Base-by-base conservation (phyloP, 768 basidiomycete species). In the Suillus sp. region DNA sequence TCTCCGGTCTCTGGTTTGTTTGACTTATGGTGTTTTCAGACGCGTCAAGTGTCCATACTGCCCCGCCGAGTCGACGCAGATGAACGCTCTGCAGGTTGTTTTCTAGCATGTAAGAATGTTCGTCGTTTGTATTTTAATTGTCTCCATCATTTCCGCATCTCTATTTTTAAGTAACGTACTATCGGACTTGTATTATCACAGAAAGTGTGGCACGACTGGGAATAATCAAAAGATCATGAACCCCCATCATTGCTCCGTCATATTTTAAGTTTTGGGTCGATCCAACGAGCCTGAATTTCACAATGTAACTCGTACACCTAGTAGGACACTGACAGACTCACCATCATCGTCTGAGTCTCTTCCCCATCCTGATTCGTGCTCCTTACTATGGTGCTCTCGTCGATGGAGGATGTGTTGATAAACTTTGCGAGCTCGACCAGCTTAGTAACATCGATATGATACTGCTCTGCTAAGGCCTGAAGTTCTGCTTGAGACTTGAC, bases 41-140 rank as follows among this genome's bases (percentile, higher is more conserved):
- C 89, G 92, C 3, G 93, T 96, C 63, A 99, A 98, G 74, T 99
- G 96, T 69, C 96, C 96, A 7, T 98, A 98, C 74, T 98, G 96
- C 72, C 96, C 96, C 13, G 77, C 85, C 13, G 96, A 97, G 74
- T 91, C 92, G 5, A 76, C 73, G 48, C 74, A 85, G 38, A 73
- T 72, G 40, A 73, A 77, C 35, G 91, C 90, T 4, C 66, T 91
- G 62, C 84, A 83, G 51, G 85, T 93, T 48, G 79, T 88, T 74
- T 90, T 93, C 68, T 93, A 75, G 74, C 37, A 59, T 65, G 25
- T 47, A 22, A 51, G n/a, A 42, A 16, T 32, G 8, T 58, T 48
- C 61, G 55, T 56, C 32, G 57, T 59, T 43, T 59, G 64, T 59
- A 66, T 65, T 53, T 50, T 22, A 53, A 43, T 53, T 53, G 34